Conservation (phyloP, 1,139 yeast species). For the Scheffersomyces illinoinensis region DNA sequence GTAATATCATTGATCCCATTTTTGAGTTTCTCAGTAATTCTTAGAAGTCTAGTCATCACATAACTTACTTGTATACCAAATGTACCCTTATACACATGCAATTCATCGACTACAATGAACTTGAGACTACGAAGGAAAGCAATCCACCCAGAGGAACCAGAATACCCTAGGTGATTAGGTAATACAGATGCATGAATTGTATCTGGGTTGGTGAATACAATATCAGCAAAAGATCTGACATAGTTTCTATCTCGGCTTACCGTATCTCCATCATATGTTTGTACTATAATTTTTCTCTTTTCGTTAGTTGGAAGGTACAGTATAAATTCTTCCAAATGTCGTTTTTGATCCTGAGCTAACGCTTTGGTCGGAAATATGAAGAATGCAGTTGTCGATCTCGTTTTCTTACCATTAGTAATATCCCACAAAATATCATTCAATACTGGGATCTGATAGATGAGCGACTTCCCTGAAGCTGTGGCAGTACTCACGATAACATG, state of each 20-base stretch:
- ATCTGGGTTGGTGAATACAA: constrained; percentile 93
- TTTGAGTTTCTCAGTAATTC: constrained; percentile 45
- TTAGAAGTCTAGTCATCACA: constrained; percentile 72
- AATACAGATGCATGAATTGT: constrained; percentile 83
- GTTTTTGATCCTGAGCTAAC: constrained; percentile 90
- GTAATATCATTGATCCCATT: constrained; percentile 33
- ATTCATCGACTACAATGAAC: constrained; percentile 83
- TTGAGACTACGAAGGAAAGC: constrained; percentile 62
- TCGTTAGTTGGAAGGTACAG: constrained; percentile 38
- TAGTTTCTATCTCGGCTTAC: constrained; percentile 50
- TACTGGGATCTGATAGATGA: constrained; percentile 88
- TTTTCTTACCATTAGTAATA: constrained; percentile 18
- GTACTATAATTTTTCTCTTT: constrained; percentile 47
- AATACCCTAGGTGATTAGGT: constrained; percentile 57
- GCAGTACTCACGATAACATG: constrained; percentile 88
- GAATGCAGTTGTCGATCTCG: constrained; percentile 59
- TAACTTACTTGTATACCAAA: constrained; percentile 92
- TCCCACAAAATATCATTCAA: constrained; percentile 56
- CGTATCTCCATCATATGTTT: constrained; percentile 95
- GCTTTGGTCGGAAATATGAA: constrained; percentile 97
- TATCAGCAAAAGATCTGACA: constrained; percentile 65
- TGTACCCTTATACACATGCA: constrained; percentile 85
- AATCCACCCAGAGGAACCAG: constrained; percentile 53
- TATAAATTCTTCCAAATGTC: constrained; percentile 69
- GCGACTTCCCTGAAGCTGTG: constrained; percentile 93